Conservation (phyloP, 768 basidiomycete genomes). For the Leucocoprinus birnbaumii region DNA sequence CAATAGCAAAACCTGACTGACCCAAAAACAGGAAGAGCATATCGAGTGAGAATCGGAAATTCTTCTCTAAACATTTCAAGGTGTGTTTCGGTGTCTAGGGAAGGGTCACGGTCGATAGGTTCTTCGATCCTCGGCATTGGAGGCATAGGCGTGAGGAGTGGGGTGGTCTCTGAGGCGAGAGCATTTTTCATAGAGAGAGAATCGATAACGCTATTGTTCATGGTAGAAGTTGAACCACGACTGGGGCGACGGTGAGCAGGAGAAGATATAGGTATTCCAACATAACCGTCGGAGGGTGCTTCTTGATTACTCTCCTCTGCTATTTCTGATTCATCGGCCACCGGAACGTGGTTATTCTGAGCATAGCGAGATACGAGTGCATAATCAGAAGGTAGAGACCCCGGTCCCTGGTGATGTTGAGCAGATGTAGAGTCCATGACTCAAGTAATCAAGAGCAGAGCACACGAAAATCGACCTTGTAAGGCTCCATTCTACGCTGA, state of each 20-base stretch:
- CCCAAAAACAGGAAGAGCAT: conserved; percentile 73
- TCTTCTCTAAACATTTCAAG: conserved; percentile 53
- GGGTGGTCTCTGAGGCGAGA: conserved; percentile 48
- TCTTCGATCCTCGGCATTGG: conserved; percentile 59
- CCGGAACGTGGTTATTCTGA: conserved; percentile 20
- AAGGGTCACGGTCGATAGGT: conserved; percentile 31
- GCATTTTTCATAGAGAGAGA: conserved; percentile 1
- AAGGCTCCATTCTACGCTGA: too few relatives aligned
- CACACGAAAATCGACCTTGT: too few relatives aligned
- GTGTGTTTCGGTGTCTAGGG: conserved; percentile 27
- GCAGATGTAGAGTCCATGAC: conserved; percentile 49
- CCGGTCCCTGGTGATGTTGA: conserved; percentile 48
- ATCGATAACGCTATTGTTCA: conserved; percentile 1
- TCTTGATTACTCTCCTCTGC: background rate
- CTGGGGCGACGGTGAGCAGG: background rate
- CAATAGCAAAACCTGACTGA: conserved; percentile 25
- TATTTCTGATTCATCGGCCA: conserved; percentile 1
- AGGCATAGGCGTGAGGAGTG: conserved; percentile 44
- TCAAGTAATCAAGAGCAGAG: background rate
- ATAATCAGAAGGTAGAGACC: conserved; percentile 65
- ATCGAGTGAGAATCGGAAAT: conserved; percentile 51
- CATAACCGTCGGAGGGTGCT: too few relatives aligned
- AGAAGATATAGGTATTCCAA: conserved; percentile 10
- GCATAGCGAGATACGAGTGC: conserved; percentile 56
- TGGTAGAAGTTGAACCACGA: background rate